Base-by-base conservation (phyloP, 805 yeast species). In the Pichia phayaonensis region DNA sequence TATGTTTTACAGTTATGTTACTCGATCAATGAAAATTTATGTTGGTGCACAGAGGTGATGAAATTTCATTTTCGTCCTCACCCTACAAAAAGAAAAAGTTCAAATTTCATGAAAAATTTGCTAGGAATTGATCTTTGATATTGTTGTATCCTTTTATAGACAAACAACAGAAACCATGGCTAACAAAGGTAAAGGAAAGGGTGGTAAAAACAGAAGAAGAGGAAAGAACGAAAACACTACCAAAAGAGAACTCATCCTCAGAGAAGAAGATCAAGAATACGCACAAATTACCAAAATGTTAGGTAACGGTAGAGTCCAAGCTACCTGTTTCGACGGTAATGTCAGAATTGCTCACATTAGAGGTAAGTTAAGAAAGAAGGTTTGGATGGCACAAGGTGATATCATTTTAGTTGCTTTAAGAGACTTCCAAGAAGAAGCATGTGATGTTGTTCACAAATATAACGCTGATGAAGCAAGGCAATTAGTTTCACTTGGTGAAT, bases 331-430 rank as follows among this genome's bases (percentile, higher is more conserved):
- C 65, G 99, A 94, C 66, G 97, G 96, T 58, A 76, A 77, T 60
- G 87, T 83, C 68, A 84, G 99, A 76, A 80, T 90, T 81, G 99
- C 96, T 20, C 99, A 92, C 68, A 94, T 94, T 66, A 88, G 99
- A 79, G 99, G 99, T 63, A 94, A 94, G 69, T 80, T 94, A 74
- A 87, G 99, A 80, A 94, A 94, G 84, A 94, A 92, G 81, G 99
- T 94, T 54, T 94, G 99, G 99, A 90, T 94, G 89, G 87, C 87
- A 45, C 98, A 90, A 71, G 99, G 99, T 75, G 99, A 94, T 69
- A 94, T 94, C 62, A 89, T 94, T 60, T 76, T 94, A 66, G 94
- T 92, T 45, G 90, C 97, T 8, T 80, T 94, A 62, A 90, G 99
- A 79, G 99, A 94, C 65, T 94, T 94, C 82, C 97, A 94, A 73